A percentile compares a stretch with the other conserved stretches of the same genome.
These are phyloP conservation scores for Tilletia caries DNA, from an alignment of 1,284 basidiomycete species.

Conservation along the genomic window DNA sequence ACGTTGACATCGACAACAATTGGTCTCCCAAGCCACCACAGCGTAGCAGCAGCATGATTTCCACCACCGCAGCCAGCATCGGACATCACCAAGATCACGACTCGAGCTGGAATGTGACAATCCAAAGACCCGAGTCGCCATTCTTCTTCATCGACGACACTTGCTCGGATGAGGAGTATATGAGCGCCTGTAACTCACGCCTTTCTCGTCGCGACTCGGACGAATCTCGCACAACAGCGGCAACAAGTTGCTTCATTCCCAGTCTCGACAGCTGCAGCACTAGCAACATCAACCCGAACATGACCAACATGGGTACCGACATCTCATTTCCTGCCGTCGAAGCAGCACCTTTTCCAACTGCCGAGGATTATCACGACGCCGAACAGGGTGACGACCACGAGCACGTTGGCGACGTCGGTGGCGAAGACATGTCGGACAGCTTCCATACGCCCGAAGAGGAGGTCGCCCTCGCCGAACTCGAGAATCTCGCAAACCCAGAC, in stretches of 20 bases:
- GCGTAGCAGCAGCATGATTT: conserved; percentile 10
- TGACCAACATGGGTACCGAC: too few relatives aligned
- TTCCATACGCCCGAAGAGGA: background rate
- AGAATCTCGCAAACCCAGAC: conserved; percentile 4
- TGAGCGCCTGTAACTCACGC: background rate
- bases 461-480: conserved; percentile 1
- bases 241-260: background rate
- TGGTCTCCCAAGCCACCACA: background rate
- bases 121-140: too few relatives aligned
- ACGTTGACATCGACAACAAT: too few relatives aligned
- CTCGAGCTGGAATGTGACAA: too few relatives aligned
- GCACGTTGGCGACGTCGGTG: background rate
- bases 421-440: background rate
- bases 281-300: too few relatives aligned
- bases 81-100: background rate
- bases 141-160: background rate
- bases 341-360: background rate
- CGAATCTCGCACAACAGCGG: background rate
- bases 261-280: too few relatives aligned
- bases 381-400: background rate
- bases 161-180: background rate
- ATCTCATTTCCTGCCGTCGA: too few relatives aligned
- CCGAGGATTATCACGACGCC: background rate
- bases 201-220: background rate
- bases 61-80: background rate